Base-by-base conservation (phyloP, 2,329 filamentous ascomycete species). In the Cercospora sp. region DNA sequence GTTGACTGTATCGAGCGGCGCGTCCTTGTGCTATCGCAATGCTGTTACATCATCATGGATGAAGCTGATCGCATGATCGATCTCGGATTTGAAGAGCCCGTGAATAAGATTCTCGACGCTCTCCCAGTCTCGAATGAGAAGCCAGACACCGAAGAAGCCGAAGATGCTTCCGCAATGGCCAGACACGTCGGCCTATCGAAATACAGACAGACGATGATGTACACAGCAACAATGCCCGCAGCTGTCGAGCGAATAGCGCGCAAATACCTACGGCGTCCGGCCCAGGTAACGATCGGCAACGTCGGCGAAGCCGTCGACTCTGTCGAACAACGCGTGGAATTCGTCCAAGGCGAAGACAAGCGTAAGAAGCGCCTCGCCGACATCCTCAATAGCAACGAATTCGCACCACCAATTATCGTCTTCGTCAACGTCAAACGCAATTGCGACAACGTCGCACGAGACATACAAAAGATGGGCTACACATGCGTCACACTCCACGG, bases 391-490 rank as follows among this genome's bases (percentile, higher is more conserved):
- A 93, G 91, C 1, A 85, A 89, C 73, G 90, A 93, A 72, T 98
- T 94, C 81, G 85, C 87, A 7, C 88, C 94, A 8, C 95, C 95
- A 16, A 97, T 99, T 79, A 99, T 99, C 75, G 94, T 99, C 71
- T 99, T 99, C 79, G 95, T 99, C 87, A 99, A 99, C 81, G 97
- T 98, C 88, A 98, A 98, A 83, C 91, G 94, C 75, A 98, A 98
- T 83, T 98, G 94, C 83, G 95, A 99, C 79, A 92, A 93, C 68
- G 91, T 99, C 59, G 94, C 94, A 3, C 88, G 92, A 69, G 94
- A 98, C 77, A 95, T 99, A 84, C 95, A 97, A 78, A 87, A 91
- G 63, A 95, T 95, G 89, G 95, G 95, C 74, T 95, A 93, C 85
- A 91, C 89, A 20, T 88, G 91, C 7, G 94, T 97, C 75, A 97